Conservation (phyloP, 257 asterid species). For the Mentha longifolia region DNA sequence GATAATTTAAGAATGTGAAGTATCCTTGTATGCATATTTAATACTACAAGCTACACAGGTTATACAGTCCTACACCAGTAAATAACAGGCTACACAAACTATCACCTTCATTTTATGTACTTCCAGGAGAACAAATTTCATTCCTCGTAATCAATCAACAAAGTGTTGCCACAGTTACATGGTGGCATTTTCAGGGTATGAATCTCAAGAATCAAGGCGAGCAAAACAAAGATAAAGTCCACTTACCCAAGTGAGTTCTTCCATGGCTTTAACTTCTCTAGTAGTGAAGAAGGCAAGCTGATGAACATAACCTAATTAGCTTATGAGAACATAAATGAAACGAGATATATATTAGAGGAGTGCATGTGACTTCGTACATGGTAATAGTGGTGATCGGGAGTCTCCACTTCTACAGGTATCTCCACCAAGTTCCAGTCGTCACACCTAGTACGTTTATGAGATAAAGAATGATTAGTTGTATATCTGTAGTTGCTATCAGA, state of each 20-base stretch:
- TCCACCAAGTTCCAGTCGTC: slow-evolving; percentile 83
- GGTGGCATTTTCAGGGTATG: slow-evolving; percentile 12
- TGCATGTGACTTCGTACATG: slow-evolving; percentile 56
- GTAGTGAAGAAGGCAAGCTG: slow-evolving; percentile 94
- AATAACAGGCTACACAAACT: not conserved
- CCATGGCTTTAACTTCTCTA: slow-evolving; percentile 87
- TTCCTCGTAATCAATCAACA: not conserved
- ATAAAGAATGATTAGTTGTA: slow-evolving; percentile 26
- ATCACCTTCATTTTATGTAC: not conserved
- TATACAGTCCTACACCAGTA: not conserved
- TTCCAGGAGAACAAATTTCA: not conserved
- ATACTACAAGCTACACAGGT: not conserved
- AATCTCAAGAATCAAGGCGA: slow-evolving; percentile 11
- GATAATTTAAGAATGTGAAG: too few relatives aligned
- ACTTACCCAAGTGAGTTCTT: slow-evolving; percentile 96
- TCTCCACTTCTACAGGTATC: slow-evolving; percentile 95
- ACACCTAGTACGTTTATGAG: slow-evolving; percentile 57
- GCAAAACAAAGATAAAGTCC: slow-evolving; percentile 27
- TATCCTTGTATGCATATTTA: not conserved
- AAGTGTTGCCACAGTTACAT: not conserved
- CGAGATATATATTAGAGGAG: slow-evolving; percentile 13
- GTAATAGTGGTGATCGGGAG: slow-evolving; percentile 91
- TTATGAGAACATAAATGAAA: slow-evolving; percentile 11
- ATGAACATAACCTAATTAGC: slow-evolving; percentile 36
- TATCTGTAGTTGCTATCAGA: slow-evolving; percentile 28